These are phyloP conservation scores for Trichoderma parareesei DNA, from an alignment of 495 filamentous ascomycete genomes.

Conservation along the genomic window DNA sequence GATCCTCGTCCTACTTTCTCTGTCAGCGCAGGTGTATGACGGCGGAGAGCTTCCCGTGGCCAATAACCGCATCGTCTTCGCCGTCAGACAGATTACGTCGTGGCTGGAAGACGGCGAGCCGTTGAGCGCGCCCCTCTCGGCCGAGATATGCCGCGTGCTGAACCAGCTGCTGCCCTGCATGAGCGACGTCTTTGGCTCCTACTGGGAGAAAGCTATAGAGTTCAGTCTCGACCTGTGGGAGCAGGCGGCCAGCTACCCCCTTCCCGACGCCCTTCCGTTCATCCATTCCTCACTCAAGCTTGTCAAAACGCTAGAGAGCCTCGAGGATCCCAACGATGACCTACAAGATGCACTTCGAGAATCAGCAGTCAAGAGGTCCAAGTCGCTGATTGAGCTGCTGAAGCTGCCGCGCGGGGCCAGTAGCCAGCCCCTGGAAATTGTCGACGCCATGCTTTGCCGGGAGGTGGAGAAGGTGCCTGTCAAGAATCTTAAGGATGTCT, in stretches of 20 bases:
- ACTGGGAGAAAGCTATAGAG: constrained; percentile 66
- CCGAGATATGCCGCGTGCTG: constrained; percentile 57
- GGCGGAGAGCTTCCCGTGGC: constrained; percentile 46
- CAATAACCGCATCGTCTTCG: constrained; percentile 73
- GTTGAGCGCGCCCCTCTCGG: constrained; percentile 40
- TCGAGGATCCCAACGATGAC: constrained; percentile 74
- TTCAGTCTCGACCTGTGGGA: constrained; percentile 50
- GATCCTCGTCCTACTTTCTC: constrained; percentile 36
- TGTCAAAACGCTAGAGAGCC: constrained; percentile 47
- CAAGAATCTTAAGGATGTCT: constrained; percentile 44
- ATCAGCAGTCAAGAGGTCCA: constrained; percentile 37
- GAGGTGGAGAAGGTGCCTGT: constrained; percentile 52
- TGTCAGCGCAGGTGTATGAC: constrained; percentile 36
- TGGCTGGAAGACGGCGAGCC: constrained; percentile 53
- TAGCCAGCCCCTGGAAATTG: constrained; percentile 40
- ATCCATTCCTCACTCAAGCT: constrained; percentile 66
- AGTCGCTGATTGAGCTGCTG: constrained; percentile 55
- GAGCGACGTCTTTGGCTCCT: constrained; percentile 69
- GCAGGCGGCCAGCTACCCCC: constrained; percentile 27
- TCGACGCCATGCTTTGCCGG: constrained; percentile 60
- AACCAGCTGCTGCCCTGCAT: constrained; percentile 60
- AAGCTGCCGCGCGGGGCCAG: constrained; percentile 31
- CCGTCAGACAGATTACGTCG: constrained; percentile 65
- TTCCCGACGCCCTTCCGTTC: constrained; percentile 43
- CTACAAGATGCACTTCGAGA: constrained; percentile 63